Percentiles rank a stretch among this genome's conserved stretches.
These are phyloP conservation scores for Entomortierella lignicola DNA, from an alignment of 192 early-diverging fungal genomes.

Conservation along the genomic window DNA sequence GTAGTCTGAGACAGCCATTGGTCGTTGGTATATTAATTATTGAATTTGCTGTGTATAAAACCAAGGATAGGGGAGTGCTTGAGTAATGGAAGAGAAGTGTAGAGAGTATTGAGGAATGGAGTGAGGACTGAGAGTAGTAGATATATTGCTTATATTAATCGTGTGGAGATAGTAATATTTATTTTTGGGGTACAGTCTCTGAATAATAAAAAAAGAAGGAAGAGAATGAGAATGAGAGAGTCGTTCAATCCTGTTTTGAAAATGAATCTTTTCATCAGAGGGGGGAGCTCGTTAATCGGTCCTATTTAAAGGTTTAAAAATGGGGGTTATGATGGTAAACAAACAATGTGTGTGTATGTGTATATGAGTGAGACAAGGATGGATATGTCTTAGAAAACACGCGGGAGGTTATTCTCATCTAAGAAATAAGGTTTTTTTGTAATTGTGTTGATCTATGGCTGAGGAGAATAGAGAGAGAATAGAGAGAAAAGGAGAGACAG, in stretches of 20 bases:
- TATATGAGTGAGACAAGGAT: constrained; percentile 7
- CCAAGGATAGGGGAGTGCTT: neutral
- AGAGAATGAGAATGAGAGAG: neutral
- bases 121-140: too few species aligned
- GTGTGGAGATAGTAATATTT: too few species aligned
- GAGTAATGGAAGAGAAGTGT: neutral
- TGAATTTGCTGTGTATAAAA: neutral
- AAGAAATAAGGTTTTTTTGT: neutral
- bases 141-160: too few species aligned
- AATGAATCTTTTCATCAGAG: neutral
- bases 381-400: constrained; percentile 14
- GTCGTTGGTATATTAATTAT: neutral
- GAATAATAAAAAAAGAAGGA: too few species aligned
- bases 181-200: too few species aligned
- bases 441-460: too few species aligned
- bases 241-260: neutral
- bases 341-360: neutral
- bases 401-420: too few species aligned
- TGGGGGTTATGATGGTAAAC: neutral
- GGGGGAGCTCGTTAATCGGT: neutral
- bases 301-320: neutral
- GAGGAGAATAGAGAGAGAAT: neutral
- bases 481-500: constrained; percentile 9
- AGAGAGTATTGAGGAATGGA: too few species aligned
- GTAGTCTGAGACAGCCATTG: constrained; percentile 13